Base-by-base conservation (phyloP, 2,329 filamentous ascomycete species). In the Magnaporthales sp. region DNA sequence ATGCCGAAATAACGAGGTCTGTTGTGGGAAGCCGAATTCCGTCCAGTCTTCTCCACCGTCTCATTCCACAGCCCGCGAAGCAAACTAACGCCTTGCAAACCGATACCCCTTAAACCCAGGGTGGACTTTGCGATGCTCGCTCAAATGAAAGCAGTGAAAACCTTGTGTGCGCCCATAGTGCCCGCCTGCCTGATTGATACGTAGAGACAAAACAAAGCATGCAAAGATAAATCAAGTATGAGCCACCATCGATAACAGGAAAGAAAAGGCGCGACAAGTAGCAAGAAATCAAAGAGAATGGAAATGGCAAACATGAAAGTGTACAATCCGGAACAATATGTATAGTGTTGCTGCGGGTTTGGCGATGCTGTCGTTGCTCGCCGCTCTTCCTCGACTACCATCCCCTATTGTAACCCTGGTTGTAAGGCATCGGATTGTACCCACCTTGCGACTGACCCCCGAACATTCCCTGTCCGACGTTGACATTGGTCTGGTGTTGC, bases 371-470 rank as follows among this genome's bases (percentile, higher is more conserved):
- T 66, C 31, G 54, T 61, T 61, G 51, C 56, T 51, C 62, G 63
- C 68, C 67, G 66, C 68, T 60, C 56, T 60, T 60, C 60, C 78
- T 80, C 81, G 63, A 67, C 68, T 67, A 68, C 70, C 70, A 92
- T 89, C 90, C 93, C 76, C 89, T 84, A 75, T 83, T 82, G 77
- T 89, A 88, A 76, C 86, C 87, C 77, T 86, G 83, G 79, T 84
- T 85, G 77, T 96, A 96, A 86, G 96, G 91, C 87, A 92, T 90
- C 80, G 88, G 86, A 77, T 91, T 93, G 87, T 96, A 97, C 90
- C 92, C 93, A 95, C 92, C 92, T 94, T 96, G 91, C 77, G 83
- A 85, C 85, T 90, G 90, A 81, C 91, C 91, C 81, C 90, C 90
- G 82, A 95, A 96, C 80, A 95, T 86, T 80, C 91, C 91, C 86